phyloP scores from a whole-genome alignment of 495 filamentous ascomycete genomes.

The Massariosphaeria phaeospora region DNA sequence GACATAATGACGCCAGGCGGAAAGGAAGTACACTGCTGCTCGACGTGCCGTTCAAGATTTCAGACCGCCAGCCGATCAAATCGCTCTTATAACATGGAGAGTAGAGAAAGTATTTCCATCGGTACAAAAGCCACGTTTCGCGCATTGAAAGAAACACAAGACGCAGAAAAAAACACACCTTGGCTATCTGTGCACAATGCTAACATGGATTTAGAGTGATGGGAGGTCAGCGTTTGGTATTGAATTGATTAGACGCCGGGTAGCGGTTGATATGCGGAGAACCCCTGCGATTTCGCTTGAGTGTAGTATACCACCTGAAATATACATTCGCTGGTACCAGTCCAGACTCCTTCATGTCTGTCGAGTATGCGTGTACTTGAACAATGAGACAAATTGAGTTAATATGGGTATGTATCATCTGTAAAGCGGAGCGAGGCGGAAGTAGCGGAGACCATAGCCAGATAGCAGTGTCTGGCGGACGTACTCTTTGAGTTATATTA shows the following conservation, averaged over 20 bases:
- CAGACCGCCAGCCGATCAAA: neutral
- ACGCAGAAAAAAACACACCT: neutral
- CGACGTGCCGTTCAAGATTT: neutral
- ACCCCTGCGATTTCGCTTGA: neutral
- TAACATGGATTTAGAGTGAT: neutral
- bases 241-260: slow-evolving; percentile 3
- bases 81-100: neutral
- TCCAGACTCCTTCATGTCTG: too few species aligned
- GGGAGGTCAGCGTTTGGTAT: neutral
- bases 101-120: neutral
- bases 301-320: neutral
- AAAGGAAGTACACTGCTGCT: neutral
- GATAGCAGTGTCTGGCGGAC: too few species aligned
- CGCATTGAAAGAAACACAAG: neutral
- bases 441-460: too few species aligned
- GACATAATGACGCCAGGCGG: neutral
- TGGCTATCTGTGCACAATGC: neutral
- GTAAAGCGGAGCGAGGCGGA: too few species aligned
- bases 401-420: too few species aligned
- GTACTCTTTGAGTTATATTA: too few species aligned
- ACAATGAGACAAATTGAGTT: too few species aligned
- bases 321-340: too few species aligned
- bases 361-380: too few species aligned
- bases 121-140: slow-evolving; percentile 13
- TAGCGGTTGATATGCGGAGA: slow-evolving; percentile 1